These are phyloP conservation scores for Blastomyces gilchristii DNA, from an alignment of 2,329 filamentous ascomycete species.

Conservation along the genomic window DNA sequence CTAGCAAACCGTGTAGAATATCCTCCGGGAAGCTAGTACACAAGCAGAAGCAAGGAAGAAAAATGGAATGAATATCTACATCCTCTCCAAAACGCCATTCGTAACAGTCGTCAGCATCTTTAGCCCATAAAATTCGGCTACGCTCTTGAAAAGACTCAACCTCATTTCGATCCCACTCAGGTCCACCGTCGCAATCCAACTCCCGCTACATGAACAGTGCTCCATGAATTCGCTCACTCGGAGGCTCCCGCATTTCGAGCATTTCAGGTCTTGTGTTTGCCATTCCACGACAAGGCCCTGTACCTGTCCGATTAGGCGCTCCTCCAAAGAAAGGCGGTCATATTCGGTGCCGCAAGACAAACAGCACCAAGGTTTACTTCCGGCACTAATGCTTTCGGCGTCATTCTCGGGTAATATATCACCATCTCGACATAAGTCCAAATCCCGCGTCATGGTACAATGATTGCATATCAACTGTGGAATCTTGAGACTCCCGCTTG, in stretches of 20 bases:
- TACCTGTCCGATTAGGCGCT: slow-evolving; percentile 65
- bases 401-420: slow-evolving; percentile 54
- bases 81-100: slow-evolving; percentile 46
- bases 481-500: slow-evolving; percentile 63
- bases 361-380: slow-evolving; percentile 58
- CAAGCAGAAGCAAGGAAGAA: background rate
- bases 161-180: slow-evolving; percentile 54
- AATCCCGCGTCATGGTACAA: slow-evolving; percentile 78
- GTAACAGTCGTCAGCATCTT: slow-evolving; percentile 72
- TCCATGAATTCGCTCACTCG: slow-evolving; percentile 91
- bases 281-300: slow-evolving; percentile 68
- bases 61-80: slow-evolving; percentile 21
- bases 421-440: slow-evolving; percentile 87
- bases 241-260: slow-evolving; percentile 56
- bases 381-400: slow-evolving; percentile 18
- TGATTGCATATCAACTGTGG: slow-evolving; percentile 73
- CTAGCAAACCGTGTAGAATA: background rate
- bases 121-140: slow-evolving; percentile 69
- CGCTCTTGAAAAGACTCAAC: slow-evolving; percentile 60
- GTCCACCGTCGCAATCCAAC: slow-evolving; percentile 65
- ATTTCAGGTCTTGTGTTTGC: slow-evolving; percentile 84
- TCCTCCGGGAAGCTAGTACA: background rate
- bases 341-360: slow-evolving; percentile 64
- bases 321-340: slow-evolving; percentile 71
- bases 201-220: slow-evolving; percentile 85